Evolutionary conservation across 2,329 filamentous ascomycete genomes (phyloP), one percentile per base, ranked within the genome.

Genomic region (Bisporella sp.): DNA sequence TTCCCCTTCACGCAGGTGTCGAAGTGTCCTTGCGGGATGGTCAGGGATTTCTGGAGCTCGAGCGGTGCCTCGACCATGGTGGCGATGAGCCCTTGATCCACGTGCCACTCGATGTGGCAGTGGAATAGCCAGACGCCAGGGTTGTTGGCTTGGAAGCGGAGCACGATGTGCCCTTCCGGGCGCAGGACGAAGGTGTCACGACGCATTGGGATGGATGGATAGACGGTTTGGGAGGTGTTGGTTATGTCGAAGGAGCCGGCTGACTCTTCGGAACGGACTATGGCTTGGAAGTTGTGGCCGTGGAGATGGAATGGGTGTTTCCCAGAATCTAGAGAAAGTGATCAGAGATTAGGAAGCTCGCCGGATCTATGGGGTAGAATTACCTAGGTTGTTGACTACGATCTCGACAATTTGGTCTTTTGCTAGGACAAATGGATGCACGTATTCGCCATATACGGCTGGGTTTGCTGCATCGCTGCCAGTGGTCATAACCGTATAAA

Each of bases 21-120:
- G 41, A 74, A 65, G 54, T 83, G 80, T 48, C 78, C 67, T 11
- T 73, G 58, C 0, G 87, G 87, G 21, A 95, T 77, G 0, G 68
- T 70, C 35, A 85, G 58, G 0, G 48, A 40, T 40, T 60, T 57
- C 35, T 65, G 63, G n/a, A 65, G 21, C 37, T 64, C 57, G 7
- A 64, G 47, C 5, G 63, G 63, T n/a, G 59, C 60, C 50, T 65
- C 63, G 9, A 65, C 66, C 56, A 88, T 77, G 1, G 80, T 82
- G 29, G 81, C 77, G 4, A 81, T 71, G 2, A 89, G 72, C n/a
- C 85, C 85, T 3, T 80, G 81, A 1, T 76, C 69, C 51, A 87
- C 72, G 63, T 89, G 85, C 85, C 85, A 92, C 62, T 88, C 85
- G 48, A 91, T 84, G 64, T 92, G 87, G 67, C 87, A 91, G 68